These are phyloP conservation scores for Byssothecium circinans DNA, from an alignment of 2,329 filamentous ascomycete genomes.

Conservation along the genomic window DNA sequence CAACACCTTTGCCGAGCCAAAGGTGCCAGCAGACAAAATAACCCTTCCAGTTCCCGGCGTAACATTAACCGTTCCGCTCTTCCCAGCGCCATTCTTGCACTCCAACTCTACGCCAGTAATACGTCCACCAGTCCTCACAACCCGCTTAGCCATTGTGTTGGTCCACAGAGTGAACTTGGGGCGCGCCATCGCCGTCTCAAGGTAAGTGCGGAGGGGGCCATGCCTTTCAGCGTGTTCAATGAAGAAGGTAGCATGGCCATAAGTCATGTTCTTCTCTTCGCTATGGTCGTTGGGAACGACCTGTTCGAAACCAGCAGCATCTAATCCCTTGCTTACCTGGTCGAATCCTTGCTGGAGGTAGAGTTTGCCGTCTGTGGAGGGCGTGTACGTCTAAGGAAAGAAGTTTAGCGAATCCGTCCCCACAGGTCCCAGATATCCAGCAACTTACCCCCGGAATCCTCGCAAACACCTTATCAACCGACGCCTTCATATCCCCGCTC, in stretches of 20 bases:
- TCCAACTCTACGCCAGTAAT: conserved; percentile 66
- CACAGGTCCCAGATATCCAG: neutral
- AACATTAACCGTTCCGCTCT: conserved; percentile 60
- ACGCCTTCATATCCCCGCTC: conserved; percentile 58
- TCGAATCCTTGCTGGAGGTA: conserved; percentile 67
- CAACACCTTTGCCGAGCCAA: conserved; percentile 67
- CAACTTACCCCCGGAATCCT: conserved; percentile 57
- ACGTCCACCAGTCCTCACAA: conserved; percentile 63
- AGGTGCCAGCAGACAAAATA: conserved; percentile 66
- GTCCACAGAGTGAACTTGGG: conserved; percentile 66
- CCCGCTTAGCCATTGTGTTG: conserved; percentile 63
- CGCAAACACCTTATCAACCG: conserved; percentile 62
- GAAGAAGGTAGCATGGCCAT: conserved; percentile 64
- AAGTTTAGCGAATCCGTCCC: neutral
- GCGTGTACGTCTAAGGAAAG: conserved; percentile 57
- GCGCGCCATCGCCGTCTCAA: conserved; percentile 60
- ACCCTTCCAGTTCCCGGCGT: conserved; percentile 62
- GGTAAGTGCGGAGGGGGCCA: conserved; percentile 69
- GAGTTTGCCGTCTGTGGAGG: conserved; percentile 64
- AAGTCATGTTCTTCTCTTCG: conserved; percentile 63
- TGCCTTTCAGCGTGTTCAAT: conserved; percentile 65
- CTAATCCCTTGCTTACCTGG: conserved; percentile 60
- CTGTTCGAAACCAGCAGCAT: conserved; percentile 60
- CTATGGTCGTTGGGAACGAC: conserved; percentile 62
- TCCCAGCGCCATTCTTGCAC: conserved; percentile 48